These are phyloP conservation scores for Friedmanniomyces endolithicus DNA, from an alignment of 495 filamentous ascomycete species.

Conservation along the genomic window DNA sequence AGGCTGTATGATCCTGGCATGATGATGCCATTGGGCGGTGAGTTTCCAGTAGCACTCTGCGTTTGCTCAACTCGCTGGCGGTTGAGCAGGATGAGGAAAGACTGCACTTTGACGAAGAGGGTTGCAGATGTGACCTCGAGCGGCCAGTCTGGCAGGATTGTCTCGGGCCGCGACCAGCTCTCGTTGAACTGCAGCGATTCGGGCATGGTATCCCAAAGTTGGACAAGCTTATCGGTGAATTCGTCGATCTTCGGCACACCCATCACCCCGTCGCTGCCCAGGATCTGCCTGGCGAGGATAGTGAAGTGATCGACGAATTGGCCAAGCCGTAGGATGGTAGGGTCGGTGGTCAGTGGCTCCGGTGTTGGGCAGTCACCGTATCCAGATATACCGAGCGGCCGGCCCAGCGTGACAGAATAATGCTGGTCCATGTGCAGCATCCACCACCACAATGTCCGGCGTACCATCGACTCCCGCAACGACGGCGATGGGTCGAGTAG, in stretches of 20 bases:
- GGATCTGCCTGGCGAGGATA: constrained; percentile 35
- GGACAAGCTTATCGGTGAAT: constrained; percentile 32
- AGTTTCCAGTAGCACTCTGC: constrained; percentile 18
- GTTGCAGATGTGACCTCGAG: constrained; percentile 33
- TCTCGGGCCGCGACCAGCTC: constrained; percentile 31
- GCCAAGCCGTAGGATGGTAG: constrained; percentile 29
- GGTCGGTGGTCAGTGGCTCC: constrained; percentile 31
- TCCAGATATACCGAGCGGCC: constrained; percentile 37
- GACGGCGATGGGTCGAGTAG: constrained; percentile 34
- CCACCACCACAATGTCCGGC: constrained; percentile 40
- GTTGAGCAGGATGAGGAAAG: constrained; percentile 36
- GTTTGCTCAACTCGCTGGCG: constrained; percentile 30
- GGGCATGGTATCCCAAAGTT: constrained; percentile 34
- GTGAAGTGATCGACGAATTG: constrained; percentile 35
- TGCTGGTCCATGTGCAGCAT: constrained; percentile 41
- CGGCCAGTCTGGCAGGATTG: constrained; percentile 34
- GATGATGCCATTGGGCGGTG: constrained; percentile 1
- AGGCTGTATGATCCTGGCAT: not conserved
- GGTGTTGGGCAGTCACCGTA: constrained; percentile 36
- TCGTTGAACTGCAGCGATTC: constrained; percentile 34
- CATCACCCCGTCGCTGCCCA: constrained; percentile 31
- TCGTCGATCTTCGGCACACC: constrained; percentile 34
- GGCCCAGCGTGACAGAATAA: constrained; percentile 37
- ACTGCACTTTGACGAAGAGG: constrained; percentile 36
- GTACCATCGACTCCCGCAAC: constrained; percentile 28